Conservation (phyloP, 306 rosid genomes). For the Arachis stenosperma region DNA sequence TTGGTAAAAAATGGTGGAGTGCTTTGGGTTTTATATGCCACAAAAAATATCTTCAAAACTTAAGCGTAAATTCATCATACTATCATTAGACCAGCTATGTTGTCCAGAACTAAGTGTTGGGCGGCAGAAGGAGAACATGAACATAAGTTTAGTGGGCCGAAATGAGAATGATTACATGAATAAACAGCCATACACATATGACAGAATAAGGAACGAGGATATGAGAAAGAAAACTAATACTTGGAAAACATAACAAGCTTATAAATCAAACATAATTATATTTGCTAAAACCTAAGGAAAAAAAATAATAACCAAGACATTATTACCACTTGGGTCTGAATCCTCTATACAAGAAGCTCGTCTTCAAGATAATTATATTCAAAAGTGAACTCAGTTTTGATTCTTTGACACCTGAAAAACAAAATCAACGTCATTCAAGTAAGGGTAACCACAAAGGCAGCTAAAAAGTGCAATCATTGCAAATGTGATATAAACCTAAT, state of each 20-base stretch:
- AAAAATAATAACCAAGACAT: constrained; percentile 33
- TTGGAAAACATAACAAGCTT: constrained; percentile 7
- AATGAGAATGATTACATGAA: too few relatives aligned
- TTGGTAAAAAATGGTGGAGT: neutral
- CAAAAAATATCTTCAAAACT: too few relatives aligned
- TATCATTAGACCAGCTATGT: too few relatives aligned
- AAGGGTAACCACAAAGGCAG: constrained; percentile 13
- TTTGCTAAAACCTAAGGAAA: constrained; percentile 19
- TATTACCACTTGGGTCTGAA: constrained; percentile 37
- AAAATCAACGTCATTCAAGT: constrained; percentile 20
- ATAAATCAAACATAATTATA: constrained; percentile 17
- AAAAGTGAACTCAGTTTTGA: constrained; percentile 91
- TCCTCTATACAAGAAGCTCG: constrained; percentile 78
- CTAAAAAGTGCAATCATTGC: neutral
- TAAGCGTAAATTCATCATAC: too few relatives aligned
- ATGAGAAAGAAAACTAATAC: constrained; percentile 17
- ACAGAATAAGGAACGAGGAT: too few relatives aligned
- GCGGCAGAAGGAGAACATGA: too few relatives aligned
- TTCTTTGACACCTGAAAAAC: constrained; percentile 89
- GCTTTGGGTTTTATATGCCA: too few relatives aligned
- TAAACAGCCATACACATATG: too few relatives aligned
- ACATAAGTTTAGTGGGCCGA: too few relatives aligned
- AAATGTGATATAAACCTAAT: neutral
- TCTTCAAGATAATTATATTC: constrained; percentile 97
- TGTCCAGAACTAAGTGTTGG: too few relatives aligned